Evolutionary conservation across 495 filamentous ascomycete genomes (phyloP).

Genomic region (Entonaema liquescens): DNA sequence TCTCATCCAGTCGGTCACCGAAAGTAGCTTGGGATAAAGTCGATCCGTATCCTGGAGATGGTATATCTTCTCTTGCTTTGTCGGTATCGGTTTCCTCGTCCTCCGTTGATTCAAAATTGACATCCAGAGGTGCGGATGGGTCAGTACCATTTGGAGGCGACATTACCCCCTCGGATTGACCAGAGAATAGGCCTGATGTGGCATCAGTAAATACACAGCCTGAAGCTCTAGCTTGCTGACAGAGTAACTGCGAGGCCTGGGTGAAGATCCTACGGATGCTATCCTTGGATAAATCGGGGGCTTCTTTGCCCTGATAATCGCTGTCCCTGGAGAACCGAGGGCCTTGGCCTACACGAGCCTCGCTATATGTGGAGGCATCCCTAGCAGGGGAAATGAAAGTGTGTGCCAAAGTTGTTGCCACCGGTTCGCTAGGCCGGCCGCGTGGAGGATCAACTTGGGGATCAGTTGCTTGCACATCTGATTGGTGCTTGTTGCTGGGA

Average conservation of each 20-base stretch:
- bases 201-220: conserved; percentile 38
- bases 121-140: neutral
- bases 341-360: neutral
- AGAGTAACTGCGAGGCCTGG: conserved; percentile 36
- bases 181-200: conserved; percentile 26
- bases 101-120: conserved; percentile 28
- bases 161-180: conserved; percentile 5
- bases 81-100: conserved; percentile 23
- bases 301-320: conserved; percentile 1
- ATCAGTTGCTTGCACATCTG: conserved; percentile 16
- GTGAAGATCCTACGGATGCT: conserved; percentile 33
- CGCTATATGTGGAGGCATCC: neutral
- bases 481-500: neutral
- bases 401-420: neutral
- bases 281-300: conserved; percentile 15
- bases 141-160: conserved; percentile 12
- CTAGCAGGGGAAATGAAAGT: neutral
- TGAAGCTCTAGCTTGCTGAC: conserved; percentile 34
- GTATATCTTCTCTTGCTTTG: neutral
- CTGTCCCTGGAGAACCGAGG: conserved; percentile 25
- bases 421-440: conserved; percentile 7
- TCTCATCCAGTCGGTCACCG: conserved; percentile 29
- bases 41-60: neutral
- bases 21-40: conserved; percentile 1
- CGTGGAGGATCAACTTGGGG: conserved; percentile 19